Evolutionary conservation across 345 rosid species (phyloP), one percentile per base, ranked within the genome.

Genomic region (Eucalyptus dawsonii): DNA sequence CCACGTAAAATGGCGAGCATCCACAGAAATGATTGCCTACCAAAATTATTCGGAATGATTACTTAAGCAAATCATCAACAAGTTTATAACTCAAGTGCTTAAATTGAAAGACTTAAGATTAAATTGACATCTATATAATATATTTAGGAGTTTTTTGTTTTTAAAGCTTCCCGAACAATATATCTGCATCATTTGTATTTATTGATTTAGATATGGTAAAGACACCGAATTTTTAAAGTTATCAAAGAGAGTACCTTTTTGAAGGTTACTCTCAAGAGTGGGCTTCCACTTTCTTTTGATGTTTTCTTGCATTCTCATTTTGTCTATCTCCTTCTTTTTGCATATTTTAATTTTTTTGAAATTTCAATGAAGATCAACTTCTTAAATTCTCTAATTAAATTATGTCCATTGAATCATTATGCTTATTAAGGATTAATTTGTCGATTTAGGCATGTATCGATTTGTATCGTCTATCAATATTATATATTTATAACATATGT

Each of bases 1-100:
- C 6, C 7, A n/a, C 40, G 3, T 67, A 8, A 31, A n/a, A 67
- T 0, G 6, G 6, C 0, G 1, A 4, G 40, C 7, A 34, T 72
- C 8, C 8, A 34, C 2, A 6, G 37, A 21, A 34, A 37, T 10
- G 6, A 72, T 72, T 1, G 2, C 24, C 25, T 3, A 19, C 4
- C 14, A 72, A 34, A 72, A 37, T 37, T 34, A 15, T 22, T 31
- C 2, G 8, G 24, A 72, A 69, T 9, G 44, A 19, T 22, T 19
- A 31, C 14, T 2, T 5, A n/a, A n/a, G 8, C 11, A 72, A 72
- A 72, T 34, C 4, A 8, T 37, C 81, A 72, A 72, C 22, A 72
- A 21, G 6, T 34, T 37, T 72, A 17, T 1, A 22, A 72, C 4
- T 72, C 7, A 67, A 31, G 3, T 31, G 6, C 25, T 6, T 11